Conservation (phyloP, 176 grass and related monocot species). For the Miscanthus lutarioriparius region DNA sequence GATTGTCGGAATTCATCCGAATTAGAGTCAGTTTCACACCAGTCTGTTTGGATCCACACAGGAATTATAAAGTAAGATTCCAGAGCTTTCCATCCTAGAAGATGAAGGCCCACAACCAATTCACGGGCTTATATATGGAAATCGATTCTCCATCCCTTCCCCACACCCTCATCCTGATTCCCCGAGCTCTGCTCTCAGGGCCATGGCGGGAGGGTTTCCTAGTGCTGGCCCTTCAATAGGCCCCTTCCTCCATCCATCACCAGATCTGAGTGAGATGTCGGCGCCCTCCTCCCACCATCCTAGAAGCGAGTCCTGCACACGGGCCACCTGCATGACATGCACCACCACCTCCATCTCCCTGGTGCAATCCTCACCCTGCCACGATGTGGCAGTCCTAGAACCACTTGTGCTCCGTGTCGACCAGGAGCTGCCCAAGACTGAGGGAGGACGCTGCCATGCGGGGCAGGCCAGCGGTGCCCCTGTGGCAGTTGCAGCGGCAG, state of each 20-base stretch:
- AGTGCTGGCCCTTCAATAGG: not conserved
- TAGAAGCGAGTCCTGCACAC: slow-evolving; percentile 61
- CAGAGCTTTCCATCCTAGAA: not conserved
- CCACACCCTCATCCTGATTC: not conserved
- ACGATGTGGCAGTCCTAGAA: slow-evolving; percentile 42
- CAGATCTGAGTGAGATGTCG: not conserved
- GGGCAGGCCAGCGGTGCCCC: not conserved
- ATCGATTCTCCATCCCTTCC: not conserved
- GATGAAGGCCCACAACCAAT: not conserved
- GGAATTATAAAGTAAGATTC: not conserved
- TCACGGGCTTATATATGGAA: not conserved
- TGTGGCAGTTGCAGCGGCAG: not conserved
- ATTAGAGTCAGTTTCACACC: not conserved
- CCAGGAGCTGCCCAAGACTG: slow-evolving; percentile 14
- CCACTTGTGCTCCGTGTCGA: slow-evolving; percentile 23
- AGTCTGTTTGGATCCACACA: not conserved
- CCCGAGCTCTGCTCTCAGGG: not conserved
- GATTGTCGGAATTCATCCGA: not conserved
- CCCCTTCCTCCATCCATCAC: not conserved
- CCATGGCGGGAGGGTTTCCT: not conserved
- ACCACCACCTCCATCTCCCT: slow-evolving; percentile 75
- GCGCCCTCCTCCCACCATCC: too few relatives aligned
- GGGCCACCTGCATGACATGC: slow-evolving; percentile 72
- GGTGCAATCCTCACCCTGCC: slow-evolving; percentile 26
- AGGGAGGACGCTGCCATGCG: not conserved